phyloP scores from a whole-genome alignment of 2,329 filamentous ascomycete genomes.

The Byssochlamys sp. region DNA sequence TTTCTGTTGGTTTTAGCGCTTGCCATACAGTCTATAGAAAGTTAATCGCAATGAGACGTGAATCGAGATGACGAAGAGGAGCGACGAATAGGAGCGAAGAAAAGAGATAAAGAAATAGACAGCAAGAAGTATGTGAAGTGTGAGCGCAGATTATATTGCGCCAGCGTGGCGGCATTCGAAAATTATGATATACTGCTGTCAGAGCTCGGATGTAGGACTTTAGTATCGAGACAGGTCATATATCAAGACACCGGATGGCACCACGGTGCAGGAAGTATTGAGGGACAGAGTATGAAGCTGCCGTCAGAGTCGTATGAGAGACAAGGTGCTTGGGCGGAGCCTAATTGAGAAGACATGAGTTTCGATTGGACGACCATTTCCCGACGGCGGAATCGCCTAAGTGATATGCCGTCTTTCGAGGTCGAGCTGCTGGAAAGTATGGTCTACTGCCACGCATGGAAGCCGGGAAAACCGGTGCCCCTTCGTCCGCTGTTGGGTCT shows the following conservation, averaged over 20 bases:
- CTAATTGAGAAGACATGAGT: not conserved
- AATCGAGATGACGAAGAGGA: conserved; percentile 1
- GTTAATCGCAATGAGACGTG: not conserved
- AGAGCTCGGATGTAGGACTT: not conserved
- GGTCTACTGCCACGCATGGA: conserved; percentile 24
- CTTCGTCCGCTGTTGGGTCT: conserved; percentile 29
- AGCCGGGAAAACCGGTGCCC: conserved; percentile 22
- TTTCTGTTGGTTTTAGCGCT: conserved; percentile 8
- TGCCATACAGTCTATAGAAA: conserved; percentile 14
- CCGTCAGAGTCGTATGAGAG: not conserved
- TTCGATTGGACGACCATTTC: not conserved
- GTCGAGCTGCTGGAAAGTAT: not conserved
- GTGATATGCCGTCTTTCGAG: not conserved
- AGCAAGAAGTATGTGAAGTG: not conserved
- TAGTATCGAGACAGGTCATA: not conserved
- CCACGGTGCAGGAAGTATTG: not conserved
- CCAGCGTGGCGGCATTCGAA: not conserved
- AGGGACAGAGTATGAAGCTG: not conserved
- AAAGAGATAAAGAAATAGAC: not conserved
- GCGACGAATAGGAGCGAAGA: not conserved
- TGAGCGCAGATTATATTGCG: not conserved
- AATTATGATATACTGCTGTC: not conserved
- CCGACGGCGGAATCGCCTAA: not conserved
- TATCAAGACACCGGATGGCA: not conserved
- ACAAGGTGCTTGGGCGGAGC: not conserved